phyloP scores from a whole-genome alignment of 179 eudicot genomes.

The Spergularia azorica region DNA sequence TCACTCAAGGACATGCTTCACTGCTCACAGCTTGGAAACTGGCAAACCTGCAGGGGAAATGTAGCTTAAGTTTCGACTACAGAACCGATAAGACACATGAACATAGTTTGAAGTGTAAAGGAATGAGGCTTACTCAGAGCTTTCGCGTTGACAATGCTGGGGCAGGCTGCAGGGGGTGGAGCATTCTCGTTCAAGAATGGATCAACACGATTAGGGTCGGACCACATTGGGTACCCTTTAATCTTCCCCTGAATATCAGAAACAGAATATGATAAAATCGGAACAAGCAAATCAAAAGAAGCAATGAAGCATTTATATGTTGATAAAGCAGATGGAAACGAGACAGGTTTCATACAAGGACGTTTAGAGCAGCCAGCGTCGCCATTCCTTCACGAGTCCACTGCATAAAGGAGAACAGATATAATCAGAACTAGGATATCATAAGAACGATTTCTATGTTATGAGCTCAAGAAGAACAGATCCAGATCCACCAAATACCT shows the following conservation, averaged over 20 bases:
- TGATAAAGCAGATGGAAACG: not conserved
- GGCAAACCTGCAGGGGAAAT: slow-evolving; percentile 47
- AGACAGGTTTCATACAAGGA: slow-evolving; percentile 53
- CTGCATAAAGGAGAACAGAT: slow-evolving; percentile 36
- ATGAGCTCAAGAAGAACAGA: not conserved
- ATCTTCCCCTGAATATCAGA: slow-evolving; percentile 66
- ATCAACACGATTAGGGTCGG: slow-evolving; percentile 65
- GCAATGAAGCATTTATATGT: not conserved
- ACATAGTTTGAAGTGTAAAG: not conserved
- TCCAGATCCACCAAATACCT: slow-evolving; percentile 44
- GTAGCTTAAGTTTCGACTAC: not conserved
- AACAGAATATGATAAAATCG: not conserved
- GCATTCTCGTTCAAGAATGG: slow-evolving; percentile 76
- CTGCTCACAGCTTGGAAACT: slow-evolving; percentile 47
- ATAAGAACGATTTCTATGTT: not conserved
- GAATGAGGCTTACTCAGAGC: slow-evolving; percentile 50
- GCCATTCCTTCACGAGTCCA: slow-evolving; percentile 99
- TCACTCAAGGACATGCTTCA: not conserved
- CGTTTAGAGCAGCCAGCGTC: slow-evolving; percentile 91
- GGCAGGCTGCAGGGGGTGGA: slow-evolving; percentile 85
- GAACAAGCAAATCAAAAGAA: not conserved
- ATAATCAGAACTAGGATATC: not conserved
- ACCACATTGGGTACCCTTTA: slow-evolving; percentile 88
- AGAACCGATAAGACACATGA: not conserved
- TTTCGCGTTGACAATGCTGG: slow-evolving; percentile 92